Evolutionary conservation across 129 eudicot genomes (phyloP).

Genomic region (sunflower (Helianthus annuus)): DNA sequence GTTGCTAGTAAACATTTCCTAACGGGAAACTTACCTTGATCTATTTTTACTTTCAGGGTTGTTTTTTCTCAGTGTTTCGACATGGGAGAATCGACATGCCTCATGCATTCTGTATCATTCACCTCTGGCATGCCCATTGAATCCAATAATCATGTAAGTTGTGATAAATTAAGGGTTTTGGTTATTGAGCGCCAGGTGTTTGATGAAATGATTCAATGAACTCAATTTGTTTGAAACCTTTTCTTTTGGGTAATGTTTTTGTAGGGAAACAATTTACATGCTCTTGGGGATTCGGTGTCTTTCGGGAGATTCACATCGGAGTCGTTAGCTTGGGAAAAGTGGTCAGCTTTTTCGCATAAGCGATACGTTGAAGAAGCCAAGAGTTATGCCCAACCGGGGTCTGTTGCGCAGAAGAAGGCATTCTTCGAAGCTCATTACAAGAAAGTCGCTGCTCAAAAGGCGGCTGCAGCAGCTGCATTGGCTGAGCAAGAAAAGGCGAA

Average conservation of each 20-base stretch:
- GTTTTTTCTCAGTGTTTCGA: constrained; percentile 20
- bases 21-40: constrained; percentile 3
- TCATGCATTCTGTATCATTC: constrained; percentile 65
- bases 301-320: constrained; percentile 82
- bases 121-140: constrained; percentile 44
- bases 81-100: constrained; percentile 86
- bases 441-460: constrained; percentile 79
- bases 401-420: constrained; percentile 92
- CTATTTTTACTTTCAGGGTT: constrained; percentile 8
- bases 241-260: not conserved
- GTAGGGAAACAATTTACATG: constrained; percentile 60
- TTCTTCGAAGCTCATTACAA: constrained; percentile 97
- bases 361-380: constrained; percentile 87
- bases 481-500: constrained; percentile 58
- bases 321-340: constrained; percentile 87
- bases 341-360: constrained; percentile 76
- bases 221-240: not conserved
- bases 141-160: constrained; percentile 35
- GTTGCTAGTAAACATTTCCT: not conserved
- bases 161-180: not conserved
- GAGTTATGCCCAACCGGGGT: constrained; percentile 82
- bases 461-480: constrained; percentile 51
- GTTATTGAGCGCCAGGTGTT: constrained; percentile 4
- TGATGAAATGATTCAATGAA: constrained; percentile 20
- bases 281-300: constrained; percentile 74